Evolutionary conservation across 2,329 filamentous ascomycete species (phyloP).

Genomic region (Aureobasidium sp.): DNA sequence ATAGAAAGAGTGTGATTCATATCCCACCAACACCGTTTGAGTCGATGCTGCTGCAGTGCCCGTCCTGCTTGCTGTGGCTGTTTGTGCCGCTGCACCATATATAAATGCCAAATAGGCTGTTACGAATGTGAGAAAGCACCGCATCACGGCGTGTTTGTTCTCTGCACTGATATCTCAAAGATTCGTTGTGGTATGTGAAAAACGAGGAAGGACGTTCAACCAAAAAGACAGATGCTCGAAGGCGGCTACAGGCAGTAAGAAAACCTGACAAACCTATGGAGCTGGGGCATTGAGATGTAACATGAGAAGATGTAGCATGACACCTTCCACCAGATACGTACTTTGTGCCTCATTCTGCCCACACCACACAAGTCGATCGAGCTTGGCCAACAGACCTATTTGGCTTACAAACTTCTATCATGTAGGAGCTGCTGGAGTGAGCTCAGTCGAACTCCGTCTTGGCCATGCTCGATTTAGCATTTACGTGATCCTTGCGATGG

Average conservation of each 20-base stretch:
- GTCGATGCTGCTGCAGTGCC: conserved; percentile 6
- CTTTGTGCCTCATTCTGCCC: neutral
- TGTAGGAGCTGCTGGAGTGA: conserved; percentile 6
- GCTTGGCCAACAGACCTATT: neutral
- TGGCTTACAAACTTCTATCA: neutral
- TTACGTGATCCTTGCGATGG: conserved; percentile 1
- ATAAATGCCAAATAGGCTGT: conserved; percentile 3
- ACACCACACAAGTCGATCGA: neutral
- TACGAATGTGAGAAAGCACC: neutral
- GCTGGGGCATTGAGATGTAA: conserved; percentile 1
- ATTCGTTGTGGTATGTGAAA: neutral
- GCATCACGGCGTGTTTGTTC: neutral
- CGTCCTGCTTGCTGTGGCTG: neutral
- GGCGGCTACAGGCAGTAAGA: neutral
- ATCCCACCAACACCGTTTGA: conserved; percentile 34
- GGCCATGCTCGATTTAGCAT: neutral
- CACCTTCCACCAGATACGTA: conserved; percentile 6
- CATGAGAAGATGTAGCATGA: conserved; percentile 6
- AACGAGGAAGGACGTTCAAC: neutral
- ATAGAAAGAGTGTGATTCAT: conserved; percentile 30
- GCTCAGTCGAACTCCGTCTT: neutral
- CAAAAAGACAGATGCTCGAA: neutral
- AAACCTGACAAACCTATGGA: neutral
- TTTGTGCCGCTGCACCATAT: neutral
- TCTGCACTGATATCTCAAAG: neutral